Evolutionary conservation across 2,329 filamentous ascomycete species (phyloP), one percentile per base, ranked within the genome.

Genomic region (Exophiala calicioides): DNA sequence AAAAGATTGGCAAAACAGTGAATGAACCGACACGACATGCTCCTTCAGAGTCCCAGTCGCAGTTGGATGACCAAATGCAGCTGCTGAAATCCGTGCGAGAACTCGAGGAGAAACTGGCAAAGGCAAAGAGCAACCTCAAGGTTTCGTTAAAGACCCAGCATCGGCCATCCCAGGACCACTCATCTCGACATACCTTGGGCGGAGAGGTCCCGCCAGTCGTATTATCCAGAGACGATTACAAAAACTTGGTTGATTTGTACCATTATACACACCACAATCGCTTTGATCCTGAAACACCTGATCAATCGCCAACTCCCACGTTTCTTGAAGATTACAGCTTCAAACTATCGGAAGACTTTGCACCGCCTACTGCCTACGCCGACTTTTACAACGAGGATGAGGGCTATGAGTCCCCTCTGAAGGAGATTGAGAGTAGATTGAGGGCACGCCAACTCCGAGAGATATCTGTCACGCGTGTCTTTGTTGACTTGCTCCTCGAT

Each of bases 161-260:
- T 7, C 15, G 24, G 16, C 13, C 32, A 27, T 26, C 18, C 12
- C 30, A 39, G 38, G 23, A 33, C 12, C 18, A 40, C n/a, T 10
- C 33, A 5, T 13, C 12, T 19, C n/a, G 19, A 27, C 8, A 19
- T 10, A 12, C 36, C 2, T 15, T 20, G 8, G 12, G 27, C 12
- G 19, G 27, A 32, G n/a, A 30, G 7, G 16, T 29, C 15, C 26
- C 35, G 53, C 45, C 20, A 46, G 60, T 43, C 43, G 53, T 58
- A 44, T 62, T 67, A 57, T 69, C 64, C 40, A 69, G 45, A 50
- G 68, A 70, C 12, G 72, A 77, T 43, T 67, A 74, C 50, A 65
- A 67, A 52, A 66, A 68, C n/a, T 60, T 78, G 47, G 68, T 77
- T 10, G 70, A 77, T 51, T 41, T 60, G n/a, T 73, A 70, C 46